phyloP scores from a whole-genome alignment of 805 yeast genomes.

The Ogataea allantospora region DNA sequence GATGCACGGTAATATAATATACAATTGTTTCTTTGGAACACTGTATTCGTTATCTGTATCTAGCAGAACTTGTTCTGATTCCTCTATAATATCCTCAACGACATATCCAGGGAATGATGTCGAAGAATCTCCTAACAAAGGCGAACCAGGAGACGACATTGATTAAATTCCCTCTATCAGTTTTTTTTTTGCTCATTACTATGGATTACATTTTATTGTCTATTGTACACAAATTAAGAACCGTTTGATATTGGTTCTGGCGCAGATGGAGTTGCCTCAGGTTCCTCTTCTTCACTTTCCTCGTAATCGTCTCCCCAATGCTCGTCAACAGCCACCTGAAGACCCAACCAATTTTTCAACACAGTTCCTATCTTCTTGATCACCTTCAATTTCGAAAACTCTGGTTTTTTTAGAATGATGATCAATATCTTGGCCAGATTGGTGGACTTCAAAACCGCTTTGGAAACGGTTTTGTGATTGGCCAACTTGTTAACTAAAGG shows the following conservation, averaged over 20 bases:
- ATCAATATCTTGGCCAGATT: slow-evolving; percentile 34
- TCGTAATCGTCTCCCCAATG: slow-evolving; percentile 29
- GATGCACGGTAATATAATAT: slow-evolving; percentile 41
- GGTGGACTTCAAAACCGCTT: slow-evolving; percentile 31
- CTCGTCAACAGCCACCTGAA: slow-evolving; percentile 31
- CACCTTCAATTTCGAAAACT: slow-evolving; percentile 23
- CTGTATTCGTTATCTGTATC: slow-evolving; percentile 21
- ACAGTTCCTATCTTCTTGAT: slow-evolving; percentile 19
- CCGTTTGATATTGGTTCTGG: slow-evolving; percentile 41
- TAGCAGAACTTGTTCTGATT: slow-evolving; percentile 9
- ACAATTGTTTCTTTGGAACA: slow-evolving; percentile 29
- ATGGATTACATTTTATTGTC: background rate
- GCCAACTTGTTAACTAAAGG: slow-evolving; percentile 26
- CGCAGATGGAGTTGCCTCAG: slow-evolving; percentile 53
- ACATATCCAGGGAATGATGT: slow-evolving; percentile 31
- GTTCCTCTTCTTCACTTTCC: slow-evolving; percentile 23
- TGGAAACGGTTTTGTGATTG: slow-evolving; percentile 24
- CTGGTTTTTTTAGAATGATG: slow-evolving; percentile 38
- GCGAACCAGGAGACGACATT: slow-evolving; percentile 4
- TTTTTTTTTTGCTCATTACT: background rate
- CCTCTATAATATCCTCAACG: slow-evolving; percentile 18
- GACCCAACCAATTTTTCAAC: slow-evolving; percentile 28
- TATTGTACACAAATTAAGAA: slow-evolving; percentile 2
- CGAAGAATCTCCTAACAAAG: slow-evolving; percentile 23
- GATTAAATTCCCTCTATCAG: background rate